Percentiles rank a stretch among this genome's conserved stretches.
These are phyloP conservation scores for Jacaranda copaia DNA, from an alignment of 257 asterid species.

Conservation along the genomic window DNA sequence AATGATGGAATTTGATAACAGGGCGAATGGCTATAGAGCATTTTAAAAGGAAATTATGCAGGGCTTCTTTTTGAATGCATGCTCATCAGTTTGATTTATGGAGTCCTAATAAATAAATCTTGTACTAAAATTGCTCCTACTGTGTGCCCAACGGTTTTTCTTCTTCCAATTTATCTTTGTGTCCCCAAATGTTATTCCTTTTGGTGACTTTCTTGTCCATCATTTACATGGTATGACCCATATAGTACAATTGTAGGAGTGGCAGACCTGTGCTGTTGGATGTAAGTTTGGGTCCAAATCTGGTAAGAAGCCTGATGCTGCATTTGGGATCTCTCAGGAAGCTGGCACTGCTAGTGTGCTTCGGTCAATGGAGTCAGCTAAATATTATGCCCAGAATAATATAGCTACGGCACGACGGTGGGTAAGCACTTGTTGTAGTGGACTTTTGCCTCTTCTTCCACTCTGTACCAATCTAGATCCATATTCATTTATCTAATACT, in stretches of 20 bases:
- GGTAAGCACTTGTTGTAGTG: constrained; percentile 58
- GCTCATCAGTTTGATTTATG: neutral
- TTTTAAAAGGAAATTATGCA: neutral
- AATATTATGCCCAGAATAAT: constrained; percentile 59
- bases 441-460: constrained; percentile 18
- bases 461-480: neutral
- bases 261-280: constrained; percentile 61
- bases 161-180: neutral
- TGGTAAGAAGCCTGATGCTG: constrained; percentile 59
- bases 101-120: too few relatives aligned
- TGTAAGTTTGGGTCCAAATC: constrained; percentile 53
- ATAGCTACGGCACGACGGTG: constrained; percentile 71
- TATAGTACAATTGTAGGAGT: constrained; percentile 44
- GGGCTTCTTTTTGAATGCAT: neutral
- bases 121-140: too few relatives aligned
- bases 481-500: neutral
- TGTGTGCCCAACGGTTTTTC: neutral
- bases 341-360: constrained; percentile 47
- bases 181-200: neutral
- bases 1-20: neutral
- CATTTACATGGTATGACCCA: constrained; percentile 6
- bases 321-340: constrained; percentile 47
- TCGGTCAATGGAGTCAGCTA: constrained; percentile 75
- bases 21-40: neutral
- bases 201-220: neutral